Conservation (phyloP, 2,329 filamentous ascomycete species). For the Fusarium globosum region DNA sequence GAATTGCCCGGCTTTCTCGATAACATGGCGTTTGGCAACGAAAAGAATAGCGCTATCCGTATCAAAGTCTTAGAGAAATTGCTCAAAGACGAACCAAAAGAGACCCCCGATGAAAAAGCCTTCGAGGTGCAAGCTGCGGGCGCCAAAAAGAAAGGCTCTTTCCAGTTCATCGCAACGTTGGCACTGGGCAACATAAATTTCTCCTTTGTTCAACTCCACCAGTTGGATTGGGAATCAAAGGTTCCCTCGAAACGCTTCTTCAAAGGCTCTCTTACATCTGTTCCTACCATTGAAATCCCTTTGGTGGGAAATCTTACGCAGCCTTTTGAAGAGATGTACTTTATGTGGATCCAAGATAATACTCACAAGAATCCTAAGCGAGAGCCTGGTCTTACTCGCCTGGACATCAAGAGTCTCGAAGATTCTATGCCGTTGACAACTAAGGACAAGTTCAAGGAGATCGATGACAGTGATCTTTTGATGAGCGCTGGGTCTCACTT, state of each 20-base stretch:
- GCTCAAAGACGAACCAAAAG: background rate
- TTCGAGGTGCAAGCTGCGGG: background rate
- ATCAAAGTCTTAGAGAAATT: background rate
- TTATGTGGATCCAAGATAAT: slow-evolving; percentile 48
- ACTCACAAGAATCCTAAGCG: background rate
- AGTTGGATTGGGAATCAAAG: background rate
- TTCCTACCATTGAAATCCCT: background rate
- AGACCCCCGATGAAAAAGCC: background rate
- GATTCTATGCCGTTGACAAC: background rate
- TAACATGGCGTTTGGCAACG: background rate
- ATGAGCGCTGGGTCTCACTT: slow-evolving; percentile 43
- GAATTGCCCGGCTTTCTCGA: background rate
- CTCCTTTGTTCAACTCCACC: background rate
- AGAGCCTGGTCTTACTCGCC: background rate
- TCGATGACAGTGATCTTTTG: slow-evolving; percentile 28
- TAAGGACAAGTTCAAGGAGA: slow-evolving; percentile 23
- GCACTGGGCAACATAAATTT: background rate
- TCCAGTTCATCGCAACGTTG: background rate
- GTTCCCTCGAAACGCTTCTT: background rate
- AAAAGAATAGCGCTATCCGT: background rate
- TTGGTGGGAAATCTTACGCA: slow-evolving; percentile 48
- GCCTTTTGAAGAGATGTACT: slow-evolving; percentile 51
- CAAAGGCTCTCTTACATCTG: background rate
- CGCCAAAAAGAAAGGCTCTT: background rate
- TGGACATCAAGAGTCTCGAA: background rate